Conservation (phyloP, 495 filamentous ascomycete genomes). For the Talaromyces stipitatus region DNA sequence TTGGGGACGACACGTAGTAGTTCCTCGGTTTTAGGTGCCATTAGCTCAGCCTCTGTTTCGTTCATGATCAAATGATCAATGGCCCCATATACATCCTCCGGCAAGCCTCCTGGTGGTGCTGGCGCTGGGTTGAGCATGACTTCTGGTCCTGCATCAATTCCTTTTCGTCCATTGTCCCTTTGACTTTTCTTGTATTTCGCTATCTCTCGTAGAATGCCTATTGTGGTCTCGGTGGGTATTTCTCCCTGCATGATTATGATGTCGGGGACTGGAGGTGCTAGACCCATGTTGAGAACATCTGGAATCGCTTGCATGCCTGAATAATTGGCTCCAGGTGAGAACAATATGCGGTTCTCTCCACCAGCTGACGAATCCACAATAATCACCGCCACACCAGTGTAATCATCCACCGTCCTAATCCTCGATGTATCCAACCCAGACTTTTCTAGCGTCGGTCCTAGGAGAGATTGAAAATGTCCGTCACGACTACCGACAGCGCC, state of each 20-base stretch:
- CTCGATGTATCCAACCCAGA: conserved; percentile 57
- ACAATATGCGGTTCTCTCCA: conserved; percentile 82
- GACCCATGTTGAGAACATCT: conserved; percentile 30
- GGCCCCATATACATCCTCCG: conserved; percentile 54
- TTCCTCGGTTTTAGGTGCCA: conserved; percentile 41
- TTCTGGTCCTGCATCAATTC: conserved; percentile 33
- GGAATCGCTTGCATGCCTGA: conserved; percentile 34
- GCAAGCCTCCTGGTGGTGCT: conserved; percentile 56
- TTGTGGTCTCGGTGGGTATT: conserved; percentile 64
- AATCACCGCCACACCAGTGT: conserved; percentile 74
- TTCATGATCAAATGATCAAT: conserved; percentile 83
- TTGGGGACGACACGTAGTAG: conserved; percentile 23
- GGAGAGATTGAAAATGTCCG: conserved; percentile 31
- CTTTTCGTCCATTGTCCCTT: conserved; percentile 35
- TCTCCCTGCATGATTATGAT: conserved; percentile 85
- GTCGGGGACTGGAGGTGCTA: conserved; percentile 40
- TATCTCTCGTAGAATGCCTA: conserved; percentile 50
- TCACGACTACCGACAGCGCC: conserved; percentile 67
- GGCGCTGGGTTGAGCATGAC: conserved; percentile 84
- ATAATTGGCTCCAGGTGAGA: conserved; percentile 75
- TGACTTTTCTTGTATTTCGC: conserved; percentile 33
- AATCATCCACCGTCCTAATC: conserved; percentile 40
- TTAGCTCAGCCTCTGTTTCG: conserved; percentile 77
- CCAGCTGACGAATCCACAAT: conserved; percentile 72
- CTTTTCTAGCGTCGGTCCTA: conserved; percentile 38